Evolutionary conservation across 306 rosid genomes (phyloP).

Genomic region (Mucuna pruriens): DNA sequence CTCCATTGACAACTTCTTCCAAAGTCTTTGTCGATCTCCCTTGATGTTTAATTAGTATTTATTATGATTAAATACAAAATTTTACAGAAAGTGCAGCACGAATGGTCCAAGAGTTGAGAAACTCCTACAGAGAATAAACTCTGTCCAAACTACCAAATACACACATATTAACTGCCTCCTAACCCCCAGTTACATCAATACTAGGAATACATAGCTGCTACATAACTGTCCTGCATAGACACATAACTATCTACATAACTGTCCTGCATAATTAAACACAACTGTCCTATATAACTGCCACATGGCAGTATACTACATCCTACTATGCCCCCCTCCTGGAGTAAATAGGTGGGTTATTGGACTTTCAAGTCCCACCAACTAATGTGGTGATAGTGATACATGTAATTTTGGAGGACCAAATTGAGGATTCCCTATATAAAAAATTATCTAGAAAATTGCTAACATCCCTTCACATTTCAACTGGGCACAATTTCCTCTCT

Average conservation of each 20-base stretch:
- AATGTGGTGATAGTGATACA: neutral
- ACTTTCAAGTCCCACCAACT: neutral
- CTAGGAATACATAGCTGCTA: neutral
- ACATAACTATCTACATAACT: too few relatives aligned
- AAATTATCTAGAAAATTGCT: neutral
- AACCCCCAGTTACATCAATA: neutral
- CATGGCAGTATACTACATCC: neutral
- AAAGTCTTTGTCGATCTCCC: too few relatives aligned
- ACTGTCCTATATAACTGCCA: neutral
- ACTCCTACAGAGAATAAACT: conserved; percentile 1
- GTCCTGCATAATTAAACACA: neutral
- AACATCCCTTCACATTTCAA: conserved; percentile 15
- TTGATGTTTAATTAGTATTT: neutral
- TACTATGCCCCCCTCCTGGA: conserved; percentile 20
- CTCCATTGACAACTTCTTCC: too few relatives aligned
- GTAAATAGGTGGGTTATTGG: conserved; percentile 10
- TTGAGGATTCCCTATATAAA: neutral
- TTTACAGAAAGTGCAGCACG: neutral
- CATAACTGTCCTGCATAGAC: neutral
- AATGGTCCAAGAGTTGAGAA: conserved; percentile 15
- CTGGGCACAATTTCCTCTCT: neutral
- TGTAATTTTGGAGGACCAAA: neutral
- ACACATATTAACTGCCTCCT: neutral
- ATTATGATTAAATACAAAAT: neutral
- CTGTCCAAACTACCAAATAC: neutral